Evolutionary conservation across 129 eudicot species (phyloP), one percentile per base, ranked within the genome.

Genomic region (Rutidosis leptorrhynchoides): DNA sequence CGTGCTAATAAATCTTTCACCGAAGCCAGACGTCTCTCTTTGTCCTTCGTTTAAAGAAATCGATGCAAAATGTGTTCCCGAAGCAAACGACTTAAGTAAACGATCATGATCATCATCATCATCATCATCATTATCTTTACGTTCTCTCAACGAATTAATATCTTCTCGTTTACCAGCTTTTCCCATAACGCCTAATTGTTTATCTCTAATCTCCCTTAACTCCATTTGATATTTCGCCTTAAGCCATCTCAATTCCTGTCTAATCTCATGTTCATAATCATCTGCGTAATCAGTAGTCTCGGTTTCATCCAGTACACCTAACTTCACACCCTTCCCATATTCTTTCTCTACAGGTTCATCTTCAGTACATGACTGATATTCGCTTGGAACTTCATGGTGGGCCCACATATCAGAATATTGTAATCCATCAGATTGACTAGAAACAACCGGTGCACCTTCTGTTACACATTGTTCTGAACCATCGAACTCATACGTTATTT

Each of bases 141-240:
- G 16, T 40, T 40, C 46, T 40, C 46, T 40, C n/a, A 40, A 40
- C 12, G 46, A 40, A 10, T 12, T 40, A 40, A 1, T 40, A 40
- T 40, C 46, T 40, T 40, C 6, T 12, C 12, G 46, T 40, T 40
- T 40, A 76, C 23, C 6, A 72, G 20, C 71, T 40, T 81, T 75
- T 21, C 74, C 29, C 33, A 59, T 7, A n/a, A 70, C 49, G 45
- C 82, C 78, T 15, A 79, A 64, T 42, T 76, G 87, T 51, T 73
- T 72, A 70, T 85, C 92, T 58, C 78, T 71, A 27, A 85, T 75
- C 54, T 85, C 89, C 56, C 78, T 68, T 19, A 85, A 51, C 77
- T 88, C 85, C 78, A 82, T 78, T 60, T 83, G 83, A 70, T 88
- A 85, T 83, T 78, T 88, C 9, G 96, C 92, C 74, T 83, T 85